A percentile compares a stretch with the other conserved stretches of the same genome.
Evolutionary conservation across 2,329 filamentous ascomycete species (phyloP).

Genomic region (Magnaporthiopsis rhizophila): DNA sequence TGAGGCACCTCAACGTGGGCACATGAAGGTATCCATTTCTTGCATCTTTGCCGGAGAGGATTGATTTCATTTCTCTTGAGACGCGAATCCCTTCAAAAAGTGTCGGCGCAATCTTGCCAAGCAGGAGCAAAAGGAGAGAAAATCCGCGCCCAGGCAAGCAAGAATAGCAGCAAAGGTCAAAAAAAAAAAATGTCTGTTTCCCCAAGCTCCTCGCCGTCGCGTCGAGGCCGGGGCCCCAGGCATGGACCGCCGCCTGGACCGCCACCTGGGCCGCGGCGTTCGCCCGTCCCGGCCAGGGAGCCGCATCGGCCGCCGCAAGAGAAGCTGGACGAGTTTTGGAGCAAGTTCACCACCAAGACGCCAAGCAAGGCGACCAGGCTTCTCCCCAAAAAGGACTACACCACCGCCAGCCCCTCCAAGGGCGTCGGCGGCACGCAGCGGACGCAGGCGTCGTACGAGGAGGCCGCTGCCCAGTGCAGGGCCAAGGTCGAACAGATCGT

Average conservation of each 20-base stretch:
- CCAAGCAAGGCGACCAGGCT: conserved; percentile 67
- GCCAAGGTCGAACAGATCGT: conserved; percentile 56
- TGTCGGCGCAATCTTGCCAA: background rate
- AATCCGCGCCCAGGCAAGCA: too few species aligned
- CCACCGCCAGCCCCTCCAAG: conserved; percentile 38
- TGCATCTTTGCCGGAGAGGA: background rate
- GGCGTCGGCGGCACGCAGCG: conserved; percentile 43
- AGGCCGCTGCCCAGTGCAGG: conserved; percentile 61
- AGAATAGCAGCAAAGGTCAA: background rate
- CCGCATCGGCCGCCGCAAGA: conserved; percentile 54
- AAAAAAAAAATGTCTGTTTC: background rate
- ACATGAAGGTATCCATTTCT: background rate
- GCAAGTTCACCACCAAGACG: conserved; percentile 59
- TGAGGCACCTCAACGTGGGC: background rate
- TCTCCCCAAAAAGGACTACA: conserved; percentile 60
- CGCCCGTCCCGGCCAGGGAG: conserved; percentile 20
- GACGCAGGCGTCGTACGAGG: conserved; percentile 58
- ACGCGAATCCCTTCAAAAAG: too few species aligned
- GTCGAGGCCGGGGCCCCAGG: too few species aligned
- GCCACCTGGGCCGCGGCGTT: too few species aligned
- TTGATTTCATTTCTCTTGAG: too few species aligned
- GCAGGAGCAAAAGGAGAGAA: background rate
- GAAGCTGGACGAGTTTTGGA: conserved; percentile 65
- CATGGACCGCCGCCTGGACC: too few species aligned
- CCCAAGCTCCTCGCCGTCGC: background rate